Conservation (phyloP, 2,329 filamentous ascomycete genomes). For the Colletotrichum tofieldiae region DNA sequence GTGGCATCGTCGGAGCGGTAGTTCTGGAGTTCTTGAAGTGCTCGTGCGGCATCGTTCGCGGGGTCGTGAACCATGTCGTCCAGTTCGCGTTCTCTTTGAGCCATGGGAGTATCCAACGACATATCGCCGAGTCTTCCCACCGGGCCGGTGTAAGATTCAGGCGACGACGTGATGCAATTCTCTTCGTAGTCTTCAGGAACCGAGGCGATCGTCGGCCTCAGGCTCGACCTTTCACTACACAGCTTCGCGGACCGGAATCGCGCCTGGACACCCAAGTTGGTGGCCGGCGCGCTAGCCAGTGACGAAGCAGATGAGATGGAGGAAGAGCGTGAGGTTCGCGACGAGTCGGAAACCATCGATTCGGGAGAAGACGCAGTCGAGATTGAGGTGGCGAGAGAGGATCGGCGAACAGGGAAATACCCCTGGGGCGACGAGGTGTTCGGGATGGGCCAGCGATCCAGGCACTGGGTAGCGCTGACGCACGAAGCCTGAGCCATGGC, state of each 20-base stretch:
- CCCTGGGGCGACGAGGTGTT: slow-evolving; percentile 68
- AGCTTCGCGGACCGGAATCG: slow-evolving; percentile 75
- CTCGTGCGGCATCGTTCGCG: slow-evolving; percentile 69
- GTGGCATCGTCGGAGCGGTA: slow-evolving; percentile 60
- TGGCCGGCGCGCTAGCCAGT: slow-evolving; percentile 72
- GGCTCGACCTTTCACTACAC: slow-evolving; percentile 69
- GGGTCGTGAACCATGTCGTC: slow-evolving; percentile 61
- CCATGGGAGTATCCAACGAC: slow-evolving; percentile 64
- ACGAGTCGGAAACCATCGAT: slow-evolving; percentile 77
- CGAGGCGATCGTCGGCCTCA: slow-evolving; percentile 68
- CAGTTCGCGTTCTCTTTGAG: slow-evolving; percentile 62
- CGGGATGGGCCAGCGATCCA: slow-evolving; percentile 68
- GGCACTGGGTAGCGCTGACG: slow-evolving; percentile 61
- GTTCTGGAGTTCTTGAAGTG: slow-evolving; percentile 74
- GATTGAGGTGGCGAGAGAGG: slow-evolving; percentile 74
- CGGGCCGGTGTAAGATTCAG: slow-evolving; percentile 70
- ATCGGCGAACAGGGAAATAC: slow-evolving; percentile 68
- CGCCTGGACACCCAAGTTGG: slow-evolving; percentile 74
- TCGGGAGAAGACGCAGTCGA: slow-evolving; percentile 77
- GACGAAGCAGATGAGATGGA: slow-evolving; percentile 76
- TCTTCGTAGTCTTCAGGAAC: slow-evolving; percentile 72
- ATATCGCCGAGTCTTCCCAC: slow-evolving; percentile 67
- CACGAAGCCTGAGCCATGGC: slow-evolving; percentile 71
- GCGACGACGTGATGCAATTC: slow-evolving; percentile 67
- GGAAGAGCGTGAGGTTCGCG: slow-evolving; percentile 74